These are phyloP conservation scores for Blastomyces parvus DNA, from an alignment of 2,329 filamentous ascomycete genomes.

Conservation along the genomic window DNA sequence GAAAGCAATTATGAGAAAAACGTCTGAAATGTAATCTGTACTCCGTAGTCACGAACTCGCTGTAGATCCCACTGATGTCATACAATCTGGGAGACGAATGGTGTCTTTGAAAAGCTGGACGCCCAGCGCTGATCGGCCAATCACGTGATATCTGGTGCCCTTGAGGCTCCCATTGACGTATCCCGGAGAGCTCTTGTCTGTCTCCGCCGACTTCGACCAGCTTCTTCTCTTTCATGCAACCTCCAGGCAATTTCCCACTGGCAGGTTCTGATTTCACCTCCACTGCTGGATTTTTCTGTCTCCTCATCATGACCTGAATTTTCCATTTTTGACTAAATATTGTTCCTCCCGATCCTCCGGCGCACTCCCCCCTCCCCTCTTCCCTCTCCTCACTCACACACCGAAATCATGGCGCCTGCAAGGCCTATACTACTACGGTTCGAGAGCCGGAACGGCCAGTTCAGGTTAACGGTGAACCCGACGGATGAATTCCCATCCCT, in stretches of 20 bases:
- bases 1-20: neutral
- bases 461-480: slow-evolving; percentile 69
- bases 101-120: neutral
- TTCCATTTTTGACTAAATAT: neutral
- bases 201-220: slow-evolving; percentile 3
- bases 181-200: neutral
- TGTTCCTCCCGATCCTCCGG: neutral
- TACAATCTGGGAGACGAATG: neutral
- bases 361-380: neutral
- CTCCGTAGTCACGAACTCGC: neutral
- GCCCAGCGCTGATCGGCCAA: neutral
- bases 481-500: slow-evolving; percentile 59
- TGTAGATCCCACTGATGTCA: neutral
- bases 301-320: neutral
- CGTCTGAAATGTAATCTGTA: neutral
- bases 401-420: slow-evolving; percentile 27
- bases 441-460: slow-evolving; percentile 85
- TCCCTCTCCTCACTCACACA: neutral
- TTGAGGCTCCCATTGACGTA: neutral
- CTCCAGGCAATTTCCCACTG: neutral
- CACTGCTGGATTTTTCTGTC: neutral
- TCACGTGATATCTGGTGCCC: neutral
- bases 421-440: slow-evolving; percentile 70
- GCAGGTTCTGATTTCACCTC: neutral
- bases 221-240: neutral